phyloP scores from a whole-genome alignment of 495 filamentous ascomycete species.

The Penicillium salamii region DNA sequence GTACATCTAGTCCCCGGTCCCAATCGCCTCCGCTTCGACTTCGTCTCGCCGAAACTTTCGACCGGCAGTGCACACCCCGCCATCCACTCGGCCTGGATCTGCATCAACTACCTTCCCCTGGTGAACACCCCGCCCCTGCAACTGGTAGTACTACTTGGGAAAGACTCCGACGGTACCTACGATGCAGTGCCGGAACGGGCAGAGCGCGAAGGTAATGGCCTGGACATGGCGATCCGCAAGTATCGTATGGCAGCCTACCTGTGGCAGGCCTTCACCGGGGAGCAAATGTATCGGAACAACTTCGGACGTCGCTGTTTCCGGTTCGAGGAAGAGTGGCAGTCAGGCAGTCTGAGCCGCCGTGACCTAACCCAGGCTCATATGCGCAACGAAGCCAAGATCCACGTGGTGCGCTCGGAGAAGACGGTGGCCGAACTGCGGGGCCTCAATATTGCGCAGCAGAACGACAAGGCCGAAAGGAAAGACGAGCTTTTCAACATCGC shows the following conservation, averaged over 20 bases:
- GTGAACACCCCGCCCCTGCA: conserved; percentile 75
- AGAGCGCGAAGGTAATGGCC: conserved; percentile 73
- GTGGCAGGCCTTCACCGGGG: conserved; percentile 93
- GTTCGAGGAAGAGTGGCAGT: conserved; percentile 91
- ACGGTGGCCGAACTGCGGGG: conserved; percentile 80
- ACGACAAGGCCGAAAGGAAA: conserved; percentile 60
- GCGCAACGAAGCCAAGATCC: conserved; percentile 86
- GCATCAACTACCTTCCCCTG: conserved; percentile 79
- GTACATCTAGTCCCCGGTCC: conserved; percentile 84
- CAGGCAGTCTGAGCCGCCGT: conserved; percentile 67
- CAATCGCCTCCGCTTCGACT: conserved; percentile 83
- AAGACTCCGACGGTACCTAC: conserved; percentile 83
- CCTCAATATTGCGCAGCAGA: conserved; percentile 77
- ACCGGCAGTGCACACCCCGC: conserved; percentile 65
- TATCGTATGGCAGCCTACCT: conserved; percentile 89
- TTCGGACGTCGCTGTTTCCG: conserved; percentile 81
- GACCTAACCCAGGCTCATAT: conserved; percentile 66
- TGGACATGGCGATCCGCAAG: conserved; percentile 78
- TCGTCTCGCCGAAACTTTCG: conserved; percentile 74
- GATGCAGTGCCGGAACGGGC: conserved; percentile 74
- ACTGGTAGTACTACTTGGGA: conserved; percentile 77
- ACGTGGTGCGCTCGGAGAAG: conserved; percentile 77
- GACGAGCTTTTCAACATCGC: conserved; percentile 74
- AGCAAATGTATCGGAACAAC: conserved; percentile 88
- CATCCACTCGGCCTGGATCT: conserved; percentile 73